phyloP scores from a whole-genome alignment of 441 rosid genomes.

The Codiaeum variegatum region DNA sequence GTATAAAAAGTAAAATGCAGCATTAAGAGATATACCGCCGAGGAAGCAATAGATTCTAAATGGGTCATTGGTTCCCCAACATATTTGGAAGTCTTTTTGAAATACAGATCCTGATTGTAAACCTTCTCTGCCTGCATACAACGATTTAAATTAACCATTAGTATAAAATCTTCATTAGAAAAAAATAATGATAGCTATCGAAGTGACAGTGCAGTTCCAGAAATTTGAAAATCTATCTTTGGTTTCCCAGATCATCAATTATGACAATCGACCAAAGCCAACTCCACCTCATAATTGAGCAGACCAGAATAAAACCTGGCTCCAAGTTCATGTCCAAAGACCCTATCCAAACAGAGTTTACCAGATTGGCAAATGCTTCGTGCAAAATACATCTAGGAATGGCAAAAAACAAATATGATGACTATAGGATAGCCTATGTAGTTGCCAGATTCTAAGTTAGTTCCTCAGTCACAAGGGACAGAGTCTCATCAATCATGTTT shows the following conservation, averaged over 20 bases:
- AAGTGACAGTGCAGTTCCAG: background rate
- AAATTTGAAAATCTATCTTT: background rate
- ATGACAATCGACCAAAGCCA: constrained; percentile 1
- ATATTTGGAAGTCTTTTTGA: constrained; percentile 83
- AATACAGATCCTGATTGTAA: constrained; percentile 87
- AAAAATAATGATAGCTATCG: background rate
- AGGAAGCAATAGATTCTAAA: constrained; percentile 94
- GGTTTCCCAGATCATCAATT: background rate
- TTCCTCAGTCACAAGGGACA: background rate
- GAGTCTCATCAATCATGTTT: background rate
- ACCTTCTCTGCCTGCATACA: constrained; percentile 82
- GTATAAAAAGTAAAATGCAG: background rate
- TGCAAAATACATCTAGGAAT: background rate
- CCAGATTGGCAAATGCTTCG: constrained; percentile 4
- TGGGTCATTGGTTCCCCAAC: constrained; percentile 97
- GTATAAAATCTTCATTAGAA: background rate
- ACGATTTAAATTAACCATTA: constrained; percentile 6
- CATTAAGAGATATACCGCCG: constrained; percentile 62
- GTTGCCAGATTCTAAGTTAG: background rate
- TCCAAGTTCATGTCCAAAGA: background rate
- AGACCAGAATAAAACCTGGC: background rate
- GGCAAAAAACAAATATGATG: background rate
- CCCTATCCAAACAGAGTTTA: background rate
- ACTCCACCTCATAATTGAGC: background rate
- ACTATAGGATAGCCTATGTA: background rate